phyloP scores from a whole-genome alignment of 352 stramenopile species.

The Phytophthora cactorum region DNA sequence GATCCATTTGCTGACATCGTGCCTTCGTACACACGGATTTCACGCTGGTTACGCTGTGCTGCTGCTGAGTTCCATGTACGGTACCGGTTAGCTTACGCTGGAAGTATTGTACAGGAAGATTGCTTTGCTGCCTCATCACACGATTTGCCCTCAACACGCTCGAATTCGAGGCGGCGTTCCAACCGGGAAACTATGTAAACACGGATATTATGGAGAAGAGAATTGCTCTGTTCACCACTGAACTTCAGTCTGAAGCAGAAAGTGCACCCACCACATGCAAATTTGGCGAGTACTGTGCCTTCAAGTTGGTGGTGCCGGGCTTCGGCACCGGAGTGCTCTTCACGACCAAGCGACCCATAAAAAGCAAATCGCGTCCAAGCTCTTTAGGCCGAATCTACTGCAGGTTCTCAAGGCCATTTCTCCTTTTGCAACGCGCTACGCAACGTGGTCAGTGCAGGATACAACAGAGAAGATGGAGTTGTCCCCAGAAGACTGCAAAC shows the following conservation, averaged over 20 bases:
- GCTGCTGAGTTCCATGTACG: not conserved
- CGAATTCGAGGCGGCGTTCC: not conserved
- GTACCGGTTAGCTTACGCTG: no score
- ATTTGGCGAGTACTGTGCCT: not conserved
- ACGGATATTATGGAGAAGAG: slow-evolving; percentile 6
- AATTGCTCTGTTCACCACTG: slow-evolving; percentile 2
- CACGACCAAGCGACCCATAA: slow-evolving; percentile 20
- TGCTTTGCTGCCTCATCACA: slow-evolving; percentile 1
- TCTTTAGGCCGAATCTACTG: slow-evolving; percentile 9
- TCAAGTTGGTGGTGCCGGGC: slow-evolving; percentile 6
- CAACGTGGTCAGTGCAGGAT: not conserved
- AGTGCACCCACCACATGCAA: slow-evolving; percentile 5
- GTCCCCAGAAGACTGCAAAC: slow-evolving; percentile 21
- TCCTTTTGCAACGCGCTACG: slow-evolving; percentile 2
- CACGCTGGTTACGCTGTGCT: not conserved
- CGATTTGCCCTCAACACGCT: slow-evolving; percentile 1
- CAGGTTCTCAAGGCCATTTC: slow-evolving; percentile 5
- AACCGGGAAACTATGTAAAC: slow-evolving; percentile 2
- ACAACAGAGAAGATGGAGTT: slow-evolving; percentile 21
- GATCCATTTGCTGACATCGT: not conserved
- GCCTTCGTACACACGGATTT: not conserved
- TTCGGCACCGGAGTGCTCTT: not conserved
- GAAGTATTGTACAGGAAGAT: not conserved
- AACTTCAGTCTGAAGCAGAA: slow-evolving; percentile 12
- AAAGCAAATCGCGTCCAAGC: slow-evolving; percentile 16